Evolutionary conservation across 2,329 filamentous ascomycete genomes (phyloP).

Genomic region (Nothomitra cinnamomea): DNA sequence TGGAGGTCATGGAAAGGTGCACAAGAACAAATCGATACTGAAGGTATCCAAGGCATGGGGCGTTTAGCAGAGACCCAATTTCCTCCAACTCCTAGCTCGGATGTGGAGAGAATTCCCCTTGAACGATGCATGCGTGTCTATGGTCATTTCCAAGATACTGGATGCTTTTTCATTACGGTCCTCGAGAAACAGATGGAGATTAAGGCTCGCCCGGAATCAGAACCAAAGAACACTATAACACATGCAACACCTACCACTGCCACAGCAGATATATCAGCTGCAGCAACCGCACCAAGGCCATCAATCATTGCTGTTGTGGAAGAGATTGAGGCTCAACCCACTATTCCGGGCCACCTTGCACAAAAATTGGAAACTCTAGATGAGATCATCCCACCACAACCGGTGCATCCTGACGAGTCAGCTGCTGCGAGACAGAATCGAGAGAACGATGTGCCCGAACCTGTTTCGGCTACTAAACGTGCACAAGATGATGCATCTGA

Average conservation of each 20-base stretch:
- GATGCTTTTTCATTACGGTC: constrained; percentile 93
- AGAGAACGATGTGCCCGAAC: constrained; percentile 7
- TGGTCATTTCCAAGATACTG: constrained; percentile 88
- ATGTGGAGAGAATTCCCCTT: constrained; percentile 39
- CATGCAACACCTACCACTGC: constrained; percentile 5
- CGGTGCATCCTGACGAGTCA: constrained; percentile 8
- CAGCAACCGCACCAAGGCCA: not conserved
- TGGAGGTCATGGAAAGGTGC: constrained; percentile 74
- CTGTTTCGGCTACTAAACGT: not conserved
- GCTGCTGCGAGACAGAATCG: constrained; percentile 14
- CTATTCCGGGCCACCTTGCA: constrained; percentile 15
- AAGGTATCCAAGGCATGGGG: constrained; percentile 40
- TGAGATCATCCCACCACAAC: constrained; percentile 18
- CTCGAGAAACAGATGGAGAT: constrained; percentile 84
- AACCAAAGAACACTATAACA: constrained; percentile 23
- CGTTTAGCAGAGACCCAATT: constrained; percentile 75
- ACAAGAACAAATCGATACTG: constrained; percentile 45
- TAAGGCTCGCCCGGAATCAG: constrained; percentile 53
- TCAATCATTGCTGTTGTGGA: constrained; percentile 18
- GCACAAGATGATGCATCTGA: not conserved
- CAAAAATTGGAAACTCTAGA: constrained; percentile 16
- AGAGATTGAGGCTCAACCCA: constrained; percentile 20
- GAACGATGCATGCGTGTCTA: constrained; percentile 90
- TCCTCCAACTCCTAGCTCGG: constrained; percentile 32
- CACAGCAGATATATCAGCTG: not conserved